Percentiles rank a stretch among this genome's conserved stretches.
These are phyloP conservation scores for Scutellaria barbata DNA, from an alignment of 257 asterid genomes.

Conservation along the genomic window DNA sequence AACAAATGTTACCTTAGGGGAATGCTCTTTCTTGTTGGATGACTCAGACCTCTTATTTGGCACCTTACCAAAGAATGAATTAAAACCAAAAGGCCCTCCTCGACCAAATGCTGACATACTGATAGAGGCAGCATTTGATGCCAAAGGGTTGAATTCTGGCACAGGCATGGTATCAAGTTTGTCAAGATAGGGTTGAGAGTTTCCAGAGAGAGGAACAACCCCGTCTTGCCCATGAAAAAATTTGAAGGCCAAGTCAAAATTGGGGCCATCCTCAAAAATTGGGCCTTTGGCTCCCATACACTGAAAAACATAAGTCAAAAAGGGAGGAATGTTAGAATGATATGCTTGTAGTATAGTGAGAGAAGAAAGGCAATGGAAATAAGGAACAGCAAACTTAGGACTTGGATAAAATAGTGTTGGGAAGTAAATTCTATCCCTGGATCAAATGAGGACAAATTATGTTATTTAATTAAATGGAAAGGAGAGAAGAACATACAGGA, in stretches of 20 bases:
- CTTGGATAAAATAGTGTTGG: neutral
- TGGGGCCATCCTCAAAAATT: conserved; percentile 82
- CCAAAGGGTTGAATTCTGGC: conserved; percentile 63
- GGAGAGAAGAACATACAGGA: conserved; percentile 51
- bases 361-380: conserved; percentile 17
- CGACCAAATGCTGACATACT: conserved; percentile 80
- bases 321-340: conserved; percentile 11
- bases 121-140: conserved; percentile 74
- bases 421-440: conserved; percentile 1
- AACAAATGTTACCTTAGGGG: conserved; percentile 50
- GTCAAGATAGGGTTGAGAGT: conserved; percentile 38
- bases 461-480: neutral
- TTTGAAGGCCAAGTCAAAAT: conserved; percentile 68
- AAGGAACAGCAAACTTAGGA: neutral
- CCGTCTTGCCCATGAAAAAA: conserved; percentile 85
- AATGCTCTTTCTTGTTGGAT: conserved; percentile 52
- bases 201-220: conserved; percentile 64
- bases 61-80: conserved; percentile 58
- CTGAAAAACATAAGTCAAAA: conserved; percentile 43
- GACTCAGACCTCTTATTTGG: conserved; percentile 57
- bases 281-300: conserved; percentile 65
- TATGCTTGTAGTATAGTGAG: conserved; percentile 9
- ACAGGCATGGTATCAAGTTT: conserved; percentile 42
- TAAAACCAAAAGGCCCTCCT: conserved; percentile 79
- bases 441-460: conserved; percentile 15